Percentiles rank a stretch among this genome's conserved stretches.
phyloP scores from a whole-genome alignment of 352 stramenopile species.

The Heterotrichella gracilis region DNA sequence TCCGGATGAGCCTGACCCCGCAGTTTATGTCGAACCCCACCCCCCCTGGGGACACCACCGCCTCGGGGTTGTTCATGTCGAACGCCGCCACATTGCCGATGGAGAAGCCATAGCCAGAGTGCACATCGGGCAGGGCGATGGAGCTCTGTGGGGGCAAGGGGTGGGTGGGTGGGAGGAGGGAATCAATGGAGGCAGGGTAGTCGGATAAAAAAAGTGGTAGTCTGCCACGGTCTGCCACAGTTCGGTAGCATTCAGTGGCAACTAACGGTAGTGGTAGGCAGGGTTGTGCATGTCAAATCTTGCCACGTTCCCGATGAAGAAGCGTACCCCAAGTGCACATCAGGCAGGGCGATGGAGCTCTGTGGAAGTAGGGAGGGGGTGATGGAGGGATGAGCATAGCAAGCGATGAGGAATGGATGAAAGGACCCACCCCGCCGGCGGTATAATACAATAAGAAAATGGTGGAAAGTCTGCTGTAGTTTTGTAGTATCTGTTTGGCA shows the following conservation, averaged over 20 bases:
- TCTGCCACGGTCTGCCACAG: too few relatives aligned
- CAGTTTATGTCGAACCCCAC: slow-evolving; percentile 49
- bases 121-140: slow-evolving; percentile 38
- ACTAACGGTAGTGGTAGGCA: too few relatives aligned
- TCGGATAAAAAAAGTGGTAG: too few relatives aligned
- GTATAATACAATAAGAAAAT: too few relatives aligned
- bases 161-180: neutral
- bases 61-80: slow-evolving; percentile 34
- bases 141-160: slow-evolving; percentile 17
- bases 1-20: slow-evolving; percentile 33
- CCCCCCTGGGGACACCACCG: slow-evolving; percentile 32
- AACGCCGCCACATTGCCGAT: slow-evolving; percentile 46
- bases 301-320: slow-evolving; percentile 43
- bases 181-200: too few relatives aligned
- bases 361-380: neutral
- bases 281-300: slow-evolving; percentile 40
- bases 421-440: too few relatives aligned
- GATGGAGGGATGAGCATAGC: neutral
- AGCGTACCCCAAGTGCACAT: slow-evolving; percentile 47
- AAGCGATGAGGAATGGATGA: too few relatives aligned
- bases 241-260: too few relatives aligned
- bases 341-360: slow-evolving; percentile 32
- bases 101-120: slow-evolving; percentile 47
- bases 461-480: too few relatives aligned
- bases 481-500: too few relatives aligned